phyloP scores from a whole-genome alignment of 257 asterid genomes.

The Solanum clarkiae region DNA sequence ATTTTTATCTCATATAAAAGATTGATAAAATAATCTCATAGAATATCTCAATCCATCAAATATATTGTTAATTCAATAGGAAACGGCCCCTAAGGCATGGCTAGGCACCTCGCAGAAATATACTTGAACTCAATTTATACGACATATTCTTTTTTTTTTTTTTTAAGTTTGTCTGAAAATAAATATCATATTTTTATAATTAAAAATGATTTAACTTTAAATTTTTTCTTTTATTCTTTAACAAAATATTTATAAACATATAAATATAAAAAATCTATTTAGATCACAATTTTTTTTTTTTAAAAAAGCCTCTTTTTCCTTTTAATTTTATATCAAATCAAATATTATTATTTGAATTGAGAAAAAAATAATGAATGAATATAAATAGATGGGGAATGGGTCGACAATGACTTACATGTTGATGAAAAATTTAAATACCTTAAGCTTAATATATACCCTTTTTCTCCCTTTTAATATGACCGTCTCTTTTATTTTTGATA shows the following conservation, averaged over 20 bases:
- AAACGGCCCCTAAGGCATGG: background rate
- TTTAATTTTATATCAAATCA: too few relatives aligned
- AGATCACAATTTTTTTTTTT: too few relatives aligned
- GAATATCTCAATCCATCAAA: too few relatives aligned
- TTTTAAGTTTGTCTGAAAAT: background rate
- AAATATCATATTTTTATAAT: background rate
- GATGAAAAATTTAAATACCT: too few relatives aligned
- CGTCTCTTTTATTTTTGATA: background rate
- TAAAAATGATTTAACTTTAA: background rate
- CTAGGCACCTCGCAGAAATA: background rate
- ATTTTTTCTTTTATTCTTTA: too few relatives aligned
- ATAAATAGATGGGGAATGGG: too few relatives aligned
- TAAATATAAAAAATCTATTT: too few relatives aligned
- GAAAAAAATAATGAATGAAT: background rate
- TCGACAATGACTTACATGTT: too few relatives aligned
- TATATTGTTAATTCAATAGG: background rate
- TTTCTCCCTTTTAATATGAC: background rate
- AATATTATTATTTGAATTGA: too few relatives aligned
- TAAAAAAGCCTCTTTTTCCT: background rate
- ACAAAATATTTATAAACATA: too few relatives aligned
- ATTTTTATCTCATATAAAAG: background rate
- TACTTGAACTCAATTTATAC: background rate
- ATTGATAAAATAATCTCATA: background rate
- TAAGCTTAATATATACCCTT: too few relatives aligned
- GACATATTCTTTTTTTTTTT: too few relatives aligned